phyloP scores from a whole-genome alignment of 108 stramenopile species.

The Seminavis robusta region DNA sequence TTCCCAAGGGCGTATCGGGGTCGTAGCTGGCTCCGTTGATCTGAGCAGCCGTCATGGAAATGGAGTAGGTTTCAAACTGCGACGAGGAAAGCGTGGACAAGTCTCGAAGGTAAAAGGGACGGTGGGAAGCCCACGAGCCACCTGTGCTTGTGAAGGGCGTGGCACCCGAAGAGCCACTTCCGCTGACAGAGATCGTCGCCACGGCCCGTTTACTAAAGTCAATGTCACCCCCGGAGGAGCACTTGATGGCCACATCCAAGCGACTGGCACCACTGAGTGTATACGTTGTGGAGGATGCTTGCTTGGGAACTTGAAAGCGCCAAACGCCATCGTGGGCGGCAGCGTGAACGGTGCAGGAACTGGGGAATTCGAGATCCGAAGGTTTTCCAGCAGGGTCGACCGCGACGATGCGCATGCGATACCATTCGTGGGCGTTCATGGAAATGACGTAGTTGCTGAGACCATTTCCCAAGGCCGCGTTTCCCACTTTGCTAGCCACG shows the following conservation, averaged over 20 bases:
- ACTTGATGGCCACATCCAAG: slow-evolving; percentile 36
- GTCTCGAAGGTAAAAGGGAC: slow-evolving; percentile 26
- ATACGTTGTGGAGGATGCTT: neutral
- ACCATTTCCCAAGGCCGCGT: slow-evolving; percentile 2
- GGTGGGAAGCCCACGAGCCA: slow-evolving; percentile 19
- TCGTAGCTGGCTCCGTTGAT: slow-evolving; percentile 27
- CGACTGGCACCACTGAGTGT: slow-evolving; percentile 32
- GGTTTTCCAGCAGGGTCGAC: slow-evolving; percentile 16
- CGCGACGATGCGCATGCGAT: slow-evolving; percentile 24
- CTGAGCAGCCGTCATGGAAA: slow-evolving; percentile 15
- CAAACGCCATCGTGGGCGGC: slow-evolving; percentile 44
- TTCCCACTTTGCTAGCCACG: neutral
- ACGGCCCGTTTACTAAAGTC: neutral
- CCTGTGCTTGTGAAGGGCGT: neutral
- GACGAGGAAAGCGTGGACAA: neutral
- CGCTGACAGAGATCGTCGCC: neutral
- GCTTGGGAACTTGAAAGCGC: slow-evolving; percentile 16
- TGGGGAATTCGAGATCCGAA: slow-evolving; percentile 11
- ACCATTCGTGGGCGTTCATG: slow-evolving; percentile 12
- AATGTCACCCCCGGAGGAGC: slow-evolving; percentile 7
- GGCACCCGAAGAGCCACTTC: slow-evolving; percentile 9
- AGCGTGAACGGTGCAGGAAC: slow-evolving; percentile 18
- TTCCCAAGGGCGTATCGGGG: slow-evolving; percentile 11
- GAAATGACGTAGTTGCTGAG: neutral
- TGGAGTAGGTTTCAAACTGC: slow-evolving; percentile 11